Percentiles rank a stretch among this genome's conserved stretches.
Conservation (phyloP, 1,139 yeast species). For the Candida sp. region DNA sequence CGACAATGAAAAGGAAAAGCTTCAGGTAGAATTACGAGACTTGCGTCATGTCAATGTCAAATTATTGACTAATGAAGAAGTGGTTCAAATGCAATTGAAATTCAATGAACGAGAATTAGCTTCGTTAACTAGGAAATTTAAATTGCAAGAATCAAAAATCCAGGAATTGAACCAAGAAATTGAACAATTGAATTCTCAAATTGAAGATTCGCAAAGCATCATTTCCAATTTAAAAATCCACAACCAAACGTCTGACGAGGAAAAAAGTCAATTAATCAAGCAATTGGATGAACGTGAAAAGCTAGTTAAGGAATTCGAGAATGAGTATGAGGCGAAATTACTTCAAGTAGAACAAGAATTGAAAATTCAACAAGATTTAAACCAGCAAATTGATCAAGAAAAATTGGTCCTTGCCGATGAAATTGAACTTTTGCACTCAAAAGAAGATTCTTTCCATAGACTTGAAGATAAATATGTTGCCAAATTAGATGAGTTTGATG, state of each 20-base stretch:
- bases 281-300: slow-evolving; percentile 12
- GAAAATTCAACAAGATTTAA: not conserved
- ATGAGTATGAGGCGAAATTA: slow-evolving; percentile 6
- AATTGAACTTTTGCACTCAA: slow-evolving; percentile 2
- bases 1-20: slow-evolving; percentile 18
- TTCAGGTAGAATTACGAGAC: slow-evolving; percentile 19
- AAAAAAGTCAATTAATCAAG: not conserved
- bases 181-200: slow-evolving; percentile 7
- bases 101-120: slow-evolving; percentile 30
- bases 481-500: slow-evolving; percentile 3
- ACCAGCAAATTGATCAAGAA: not conserved
- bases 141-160: slow-evolving; percentile 17
- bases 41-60: slow-evolving; percentile 17
- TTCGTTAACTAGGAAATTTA: slow-evolving; percentile 23
- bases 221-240: slow-evolving; percentile 8
- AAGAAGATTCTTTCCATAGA: not conserved
- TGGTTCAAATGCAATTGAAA: slow-evolving; percentile 24
- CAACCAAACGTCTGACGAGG: slow-evolving; percentile 12
- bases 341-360: slow-evolving; percentile 17
- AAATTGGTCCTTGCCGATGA: not conserved
- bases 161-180: slow-evolving; percentile 8
- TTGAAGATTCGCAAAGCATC: slow-evolving; percentile 4
- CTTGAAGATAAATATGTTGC: not conserved
- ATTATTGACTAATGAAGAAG: slow-evolving; percentile 20
- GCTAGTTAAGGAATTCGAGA: slow-evolving; percentile 17